Base-by-base conservation (phyloP, 2,329 filamentous ascomycete genomes). In the Fusarium ramigenum region DNA sequence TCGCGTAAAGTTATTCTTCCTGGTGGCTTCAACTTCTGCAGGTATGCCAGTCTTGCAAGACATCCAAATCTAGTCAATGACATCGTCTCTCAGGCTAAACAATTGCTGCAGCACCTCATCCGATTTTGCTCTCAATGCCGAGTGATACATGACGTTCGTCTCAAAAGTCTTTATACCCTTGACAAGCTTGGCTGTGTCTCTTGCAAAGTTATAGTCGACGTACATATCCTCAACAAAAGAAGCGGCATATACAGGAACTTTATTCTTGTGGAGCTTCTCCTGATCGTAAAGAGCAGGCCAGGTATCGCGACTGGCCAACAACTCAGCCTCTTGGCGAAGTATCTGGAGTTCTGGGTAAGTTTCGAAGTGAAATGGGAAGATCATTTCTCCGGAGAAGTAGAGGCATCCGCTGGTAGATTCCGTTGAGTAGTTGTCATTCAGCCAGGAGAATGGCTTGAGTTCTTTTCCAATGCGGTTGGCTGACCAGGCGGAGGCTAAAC, bases 181-280 rank as follows among this genome's bases (percentile, higher is more conserved):
- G 79, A 98, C 93, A 78, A 91, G 88, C 44, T 84, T 84, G 15
- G 93, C 94, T 21, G 94, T 97, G 75, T 93, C 90, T 76, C 89
- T 87, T 14, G 93, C 92, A 61, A 95, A 84, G 11, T 90, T 89
- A 75, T 89, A 93, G 78, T 97, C 93, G 36, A 98, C 95, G 78
- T 97, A 98, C 93, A 98, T 96, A 79, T 97, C 95, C 71, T 97
- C 92, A 9, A 94, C 81, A 76, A 93, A 98, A 5, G 90, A 92
- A 2, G 93, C 94, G 3, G 95, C 93, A 78, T 96, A 98, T 0
- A 97, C 90, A 0, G 96, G 95, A 0, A 98, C 93, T 66, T 91
- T 86, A 77, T 98, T 98, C 76, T 87, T 88, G 23, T 87, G 87
- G 53, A 98, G 85, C 81, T 93, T 92, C 60, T 89, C 88, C 70